Base-by-base conservation (phyloP, 177 flowering plant species). In the Tripterygium wilfordii region DNA sequence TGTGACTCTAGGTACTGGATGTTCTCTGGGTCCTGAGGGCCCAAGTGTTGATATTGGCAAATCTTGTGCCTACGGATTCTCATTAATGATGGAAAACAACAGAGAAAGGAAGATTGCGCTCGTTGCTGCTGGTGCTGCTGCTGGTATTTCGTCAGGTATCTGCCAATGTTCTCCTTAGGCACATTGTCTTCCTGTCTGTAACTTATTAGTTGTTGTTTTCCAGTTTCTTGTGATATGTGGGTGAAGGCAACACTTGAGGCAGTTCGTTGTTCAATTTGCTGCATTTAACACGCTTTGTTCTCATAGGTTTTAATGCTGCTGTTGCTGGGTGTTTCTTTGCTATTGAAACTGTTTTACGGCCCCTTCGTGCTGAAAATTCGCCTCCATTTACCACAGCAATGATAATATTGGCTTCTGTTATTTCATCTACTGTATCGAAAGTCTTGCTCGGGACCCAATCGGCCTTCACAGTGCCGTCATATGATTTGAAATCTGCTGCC, bases 321-420 rank as follows among this genome's bases (percentile, higher is more conserved):
- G 96, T 94, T 61, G 99, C 97, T 54, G 99, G 97, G 64, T 89
- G 96, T 52, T 94, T 94, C 72, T 94, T 94, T 78, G 96, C 99
- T 41, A 94, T 89, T 47, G 99, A 94, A 63, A 89, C 97, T 19
- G 97, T 94, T 18, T 62, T 94, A 54, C 80, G 99, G 74, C 99
- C 99, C 58, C 99, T 79, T 24, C 89, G 81, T 59, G 99, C 99
- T 37, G 99, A 89, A 52, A 94, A 94, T 46, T 94, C 99, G 36
- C 99, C 99, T 61, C 99, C 99, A 31, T 87, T 94, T 57, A 94
- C 99, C 22, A 89, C 99, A 48, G 97, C 99, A 38, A 87, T 87
- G 99, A 94, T 89, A 51, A 94, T 94, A 54, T 73, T 94, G 72
- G 99, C 96, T 20, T 89, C 99, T 59, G 99, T 94, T 41, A 81